These are phyloP conservation scores for Aspergillus arachidicola DNA, from an alignment of 2,329 filamentous ascomycete genomes.

Conservation along the genomic window DNA sequence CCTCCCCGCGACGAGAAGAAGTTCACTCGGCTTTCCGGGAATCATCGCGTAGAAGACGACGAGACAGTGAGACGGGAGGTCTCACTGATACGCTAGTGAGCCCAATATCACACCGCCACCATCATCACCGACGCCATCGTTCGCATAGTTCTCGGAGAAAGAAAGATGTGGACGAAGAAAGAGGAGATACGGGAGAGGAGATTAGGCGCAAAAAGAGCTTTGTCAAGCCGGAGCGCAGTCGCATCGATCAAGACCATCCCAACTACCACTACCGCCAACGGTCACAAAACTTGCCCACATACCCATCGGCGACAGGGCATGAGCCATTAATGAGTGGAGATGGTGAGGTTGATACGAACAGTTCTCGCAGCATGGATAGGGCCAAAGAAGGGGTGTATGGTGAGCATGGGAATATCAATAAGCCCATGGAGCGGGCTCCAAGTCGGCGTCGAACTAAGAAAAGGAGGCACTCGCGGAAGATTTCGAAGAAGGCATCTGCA, in stretches of 20 bases:
- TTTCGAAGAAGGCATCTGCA: constrained; percentile 58
- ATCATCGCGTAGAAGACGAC: constrained; percentile 67
- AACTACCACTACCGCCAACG: constrained; percentile 97
- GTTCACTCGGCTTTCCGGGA: constrained; percentile 65
- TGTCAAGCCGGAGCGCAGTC: constrained; percentile 83
- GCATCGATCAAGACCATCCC: constrained; percentile 82
- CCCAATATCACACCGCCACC: constrained; percentile 38
- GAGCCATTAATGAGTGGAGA: constrained; percentile 81
- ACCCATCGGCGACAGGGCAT: constrained; percentile 89
- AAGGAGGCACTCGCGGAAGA: constrained; percentile 67
- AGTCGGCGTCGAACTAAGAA: constrained; percentile 47
- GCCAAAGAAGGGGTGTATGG: constrained; percentile 40
- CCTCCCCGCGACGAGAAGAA: constrained; percentile 62
- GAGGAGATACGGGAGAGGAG: constrained; percentile 54
- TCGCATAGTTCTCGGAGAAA: constrained; percentile 50
- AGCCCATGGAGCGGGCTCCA: constrained; percentile 47
- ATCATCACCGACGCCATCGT: constrained; percentile 43
- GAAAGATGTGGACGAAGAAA: constrained; percentile 53
- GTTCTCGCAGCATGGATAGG: constrained; percentile 66
- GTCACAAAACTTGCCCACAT: constrained; percentile 86
- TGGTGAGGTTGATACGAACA: constrained; percentile 54
- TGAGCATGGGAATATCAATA: constrained; percentile 38
- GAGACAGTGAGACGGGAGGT: constrained; percentile 69
- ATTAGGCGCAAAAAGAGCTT: constrained; percentile 79
- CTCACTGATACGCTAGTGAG: constrained; percentile 40